These are phyloP conservation scores for Drechslerella coelobrocha DNA, from an alignment of 2,329 filamentous ascomycete species.

Conservation along the genomic window DNA sequence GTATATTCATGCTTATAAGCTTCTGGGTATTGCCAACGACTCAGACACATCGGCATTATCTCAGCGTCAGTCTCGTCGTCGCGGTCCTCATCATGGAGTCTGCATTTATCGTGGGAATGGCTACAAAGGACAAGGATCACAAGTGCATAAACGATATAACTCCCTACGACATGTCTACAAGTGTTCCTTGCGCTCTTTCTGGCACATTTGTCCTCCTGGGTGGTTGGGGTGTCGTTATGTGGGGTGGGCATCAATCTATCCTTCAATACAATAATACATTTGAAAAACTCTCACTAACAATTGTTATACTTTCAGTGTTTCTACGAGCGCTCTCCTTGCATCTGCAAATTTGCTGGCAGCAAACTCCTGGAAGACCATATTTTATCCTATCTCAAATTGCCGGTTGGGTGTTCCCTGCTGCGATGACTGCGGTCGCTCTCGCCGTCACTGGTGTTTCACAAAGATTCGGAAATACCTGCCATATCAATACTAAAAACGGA, in stretches of 20 bases:
- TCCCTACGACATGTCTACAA: conserved; percentile 87
- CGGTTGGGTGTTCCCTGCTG: conserved; percentile 82
- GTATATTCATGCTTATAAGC: conserved; percentile 77
- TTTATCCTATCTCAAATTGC: conserved; percentile 81
- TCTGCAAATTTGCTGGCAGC: conserved; percentile 97
- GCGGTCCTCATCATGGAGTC: conserved; percentile 81
- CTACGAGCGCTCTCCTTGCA: conserved; percentile 89
- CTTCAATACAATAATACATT: neutral
- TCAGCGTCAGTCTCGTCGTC: conserved; percentile 83
- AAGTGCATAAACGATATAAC: conserved; percentile 90
- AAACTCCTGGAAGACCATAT: conserved; percentile 84
- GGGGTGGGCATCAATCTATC: conserved; percentile 64
- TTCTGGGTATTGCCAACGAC: conserved; percentile 82
- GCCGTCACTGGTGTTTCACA: conserved; percentile 91
- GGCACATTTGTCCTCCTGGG: conserved; percentile 85
- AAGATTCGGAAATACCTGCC: conserved; percentile 87
- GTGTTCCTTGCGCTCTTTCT: conserved; percentile 81
- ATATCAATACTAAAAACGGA: conserved; percentile 89
- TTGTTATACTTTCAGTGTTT: conserved; percentile 65
- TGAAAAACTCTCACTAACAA: neutral
- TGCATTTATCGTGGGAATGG: conserved; percentile 58
- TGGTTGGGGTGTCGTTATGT: conserved; percentile 82
- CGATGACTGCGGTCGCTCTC: conserved; percentile 77
- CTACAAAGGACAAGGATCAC: conserved; percentile 22
- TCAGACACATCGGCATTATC: conserved; percentile 88